These are phyloP conservation scores for Monilinia fructicola DNA, from an alignment of 2,329 filamentous ascomycete genomes.

Conservation along the genomic window DNA sequence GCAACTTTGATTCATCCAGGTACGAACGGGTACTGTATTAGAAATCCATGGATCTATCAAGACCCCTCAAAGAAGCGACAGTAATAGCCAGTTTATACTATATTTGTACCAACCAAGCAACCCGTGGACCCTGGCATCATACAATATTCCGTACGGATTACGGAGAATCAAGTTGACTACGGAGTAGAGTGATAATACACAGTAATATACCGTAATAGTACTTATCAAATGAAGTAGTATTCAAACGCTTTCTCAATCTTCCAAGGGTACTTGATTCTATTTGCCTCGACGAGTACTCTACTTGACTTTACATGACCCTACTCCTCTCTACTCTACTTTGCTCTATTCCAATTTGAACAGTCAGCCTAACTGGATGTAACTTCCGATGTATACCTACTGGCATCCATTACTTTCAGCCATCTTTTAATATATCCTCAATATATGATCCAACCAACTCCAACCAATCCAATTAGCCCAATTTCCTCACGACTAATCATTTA, in stretches of 20 bases:
- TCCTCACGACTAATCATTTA: too few relatives aligned
- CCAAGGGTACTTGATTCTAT: too few relatives aligned
- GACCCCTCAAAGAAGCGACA: neutral
- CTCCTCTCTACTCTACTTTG: too few relatives aligned
- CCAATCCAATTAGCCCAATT: neutral
- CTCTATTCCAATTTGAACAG: neutral
- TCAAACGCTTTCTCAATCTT: neutral
- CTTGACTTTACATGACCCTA: too few relatives aligned
- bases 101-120: neutral
- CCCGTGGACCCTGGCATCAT: neutral
- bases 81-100: neutral
- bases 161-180: too few relatives aligned
- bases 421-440: neutral
- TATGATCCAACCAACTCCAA: neutral
- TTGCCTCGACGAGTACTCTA: too few relatives aligned
- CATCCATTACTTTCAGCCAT: neutral
- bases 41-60: neutral
- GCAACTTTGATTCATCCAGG: neutral
- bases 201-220: too few relatives aligned
- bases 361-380: neutral
- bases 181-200: too few relatives aligned
- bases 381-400: neutral
- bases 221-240: neutral
- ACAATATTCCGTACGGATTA: neutral
- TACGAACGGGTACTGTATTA: neutral